Evolutionary conservation across 208 protist genomes (phyloP), one percentile per base, ranked within the genome.

Genomic region (Leishmania gerbilli): DNA sequence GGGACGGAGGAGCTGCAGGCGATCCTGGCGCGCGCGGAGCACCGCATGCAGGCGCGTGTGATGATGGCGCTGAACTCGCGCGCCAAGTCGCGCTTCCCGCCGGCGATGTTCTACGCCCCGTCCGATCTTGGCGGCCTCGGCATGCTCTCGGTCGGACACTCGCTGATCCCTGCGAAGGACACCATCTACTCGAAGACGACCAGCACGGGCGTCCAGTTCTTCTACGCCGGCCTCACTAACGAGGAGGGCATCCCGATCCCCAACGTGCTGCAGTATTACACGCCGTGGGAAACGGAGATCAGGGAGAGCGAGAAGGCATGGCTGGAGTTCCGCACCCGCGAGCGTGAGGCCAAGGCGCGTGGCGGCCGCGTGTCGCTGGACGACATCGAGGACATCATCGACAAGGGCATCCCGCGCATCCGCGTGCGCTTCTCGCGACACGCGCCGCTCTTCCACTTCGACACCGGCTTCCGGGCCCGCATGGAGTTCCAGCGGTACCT

Each of bases 21-120:
- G 75, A 88, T 99, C 53, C 92, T 99, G 9, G 99, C 99, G 53
- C 99, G 99, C 87, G 99, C 98, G 80, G 99, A 99, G 91, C 99
- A 99, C 92, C 99, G 99, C 86, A 99, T 99, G 92, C 99, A 99
- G 95, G 99, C 99, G 19, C 95, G 99, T 65, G 97, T 99, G 80
- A 99, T 99, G 97, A 99, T 99, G 92, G 99, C 99, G 24, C 92
- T 99, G 77, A 99, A 99, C 91, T 99, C 99, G 8, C 99, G 99
- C 91, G 99, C 99, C 95, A 99, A 99, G 79, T 96, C 96, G 56
- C 96, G 99, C 79, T 99, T 99, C 92, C 99, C 99, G 31, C 99
- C 96, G 13, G 99, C 99, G 4, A 99, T 99, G 69, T 99, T 99
- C 89, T 99, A 99, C 93, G 99, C 99, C 21, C 99, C 99, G 3